These are phyloP conservation scores for Penicillium pulvis DNA, from an alignment of 495 filamentous ascomycete species.

Conservation along the genomic window DNA sequence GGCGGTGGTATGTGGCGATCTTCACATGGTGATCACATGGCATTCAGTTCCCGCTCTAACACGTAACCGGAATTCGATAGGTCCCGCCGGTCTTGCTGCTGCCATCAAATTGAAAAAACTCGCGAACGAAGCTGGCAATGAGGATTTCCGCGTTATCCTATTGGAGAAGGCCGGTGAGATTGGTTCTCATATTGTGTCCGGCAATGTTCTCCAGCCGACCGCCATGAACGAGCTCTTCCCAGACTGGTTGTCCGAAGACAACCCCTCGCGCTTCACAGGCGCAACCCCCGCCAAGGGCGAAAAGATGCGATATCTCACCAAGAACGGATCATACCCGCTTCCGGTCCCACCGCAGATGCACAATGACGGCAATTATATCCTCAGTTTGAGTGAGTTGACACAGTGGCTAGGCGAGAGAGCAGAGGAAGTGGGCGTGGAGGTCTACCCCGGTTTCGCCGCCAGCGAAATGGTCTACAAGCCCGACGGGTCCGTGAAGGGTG, in stretches of 20 bases:
- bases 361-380: slow-evolving; percentile 96
- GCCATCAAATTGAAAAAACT: slow-evolving; percentile 96
- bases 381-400: slow-evolving; percentile 89
- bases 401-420: slow-evolving; percentile 96
- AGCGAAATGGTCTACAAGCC: slow-evolving; percentile 85
- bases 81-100: slow-evolving; percentile 87
- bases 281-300: slow-evolving; percentile 81
- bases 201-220: slow-evolving; percentile 90
- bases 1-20: slow-evolving; percentile 68
- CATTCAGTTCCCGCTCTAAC: slow-evolving; percentile 15
- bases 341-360: slow-evolving; percentile 96
- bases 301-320: slow-evolving; percentile 94
- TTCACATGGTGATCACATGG: slow-evolving; percentile 5
- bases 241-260: slow-evolving; percentile 88
- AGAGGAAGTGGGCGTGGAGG: slow-evolving; percentile 96
- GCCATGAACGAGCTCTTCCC: slow-evolving; percentile 90
- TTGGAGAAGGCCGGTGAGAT: slow-evolving; percentile 96
- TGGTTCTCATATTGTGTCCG: slow-evolving; percentile 92
- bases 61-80: not conserved
- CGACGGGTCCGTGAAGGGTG: slow-evolving; percentile 89
- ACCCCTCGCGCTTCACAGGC: slow-evolving; percentile 79
- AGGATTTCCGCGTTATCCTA: slow-evolving; percentile 89
- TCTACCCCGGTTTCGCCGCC: slow-evolving; percentile 95
- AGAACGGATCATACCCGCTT: slow-evolving; percentile 72
- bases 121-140: slow-evolving; percentile 92